Conservation (phyloP, 2,329 filamentous ascomycete genomes). For the Neonectria punicea region DNA sequence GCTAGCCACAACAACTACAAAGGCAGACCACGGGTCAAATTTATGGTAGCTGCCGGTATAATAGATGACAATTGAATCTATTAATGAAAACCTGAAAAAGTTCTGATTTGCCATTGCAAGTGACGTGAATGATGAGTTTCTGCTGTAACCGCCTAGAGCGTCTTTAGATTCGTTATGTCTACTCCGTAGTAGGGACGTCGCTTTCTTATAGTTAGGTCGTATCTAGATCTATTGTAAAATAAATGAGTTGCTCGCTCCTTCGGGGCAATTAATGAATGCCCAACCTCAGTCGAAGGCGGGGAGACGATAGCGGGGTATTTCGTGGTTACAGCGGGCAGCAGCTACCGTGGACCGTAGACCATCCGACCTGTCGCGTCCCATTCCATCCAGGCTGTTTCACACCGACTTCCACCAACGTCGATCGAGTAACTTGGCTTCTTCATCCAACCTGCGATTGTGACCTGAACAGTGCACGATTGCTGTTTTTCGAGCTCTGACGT, state of each 20-base stretch:
- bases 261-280: slow-evolving; percentile 14
- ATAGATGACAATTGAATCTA: slow-evolving; percentile 67
- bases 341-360: slow-evolving; percentile 1
- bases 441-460: not conserved
- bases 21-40: slow-evolving; percentile 39
- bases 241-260: slow-evolving; percentile 14
- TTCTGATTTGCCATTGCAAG: not conserved
- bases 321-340: slow-evolving; percentile 11
- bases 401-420: slow-evolving; percentile 18
- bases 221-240: not conserved
- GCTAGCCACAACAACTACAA: slow-evolving; percentile 47
- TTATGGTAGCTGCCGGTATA: slow-evolving; percentile 41
- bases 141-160: not conserved
- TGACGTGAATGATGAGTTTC: not conserved
- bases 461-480: not conserved
- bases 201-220: not conserved
- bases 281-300: slow-evolving; percentile 20
- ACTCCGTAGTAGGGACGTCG: not conserved
- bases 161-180: too few species aligned
- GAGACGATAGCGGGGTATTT: slow-evolving; percentile 18
- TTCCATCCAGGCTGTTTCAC: slow-evolving; percentile 4
- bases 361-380: slow-evolving; percentile 3
- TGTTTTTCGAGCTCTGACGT: not conserved
- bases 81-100: slow-evolving; percentile 44
- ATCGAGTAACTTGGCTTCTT: slow-evolving; percentile 7